phyloP scores from a whole-genome alignment of 2,329 filamentous ascomycete genomes.

The Arthrobotrys entomopaga region DNA sequence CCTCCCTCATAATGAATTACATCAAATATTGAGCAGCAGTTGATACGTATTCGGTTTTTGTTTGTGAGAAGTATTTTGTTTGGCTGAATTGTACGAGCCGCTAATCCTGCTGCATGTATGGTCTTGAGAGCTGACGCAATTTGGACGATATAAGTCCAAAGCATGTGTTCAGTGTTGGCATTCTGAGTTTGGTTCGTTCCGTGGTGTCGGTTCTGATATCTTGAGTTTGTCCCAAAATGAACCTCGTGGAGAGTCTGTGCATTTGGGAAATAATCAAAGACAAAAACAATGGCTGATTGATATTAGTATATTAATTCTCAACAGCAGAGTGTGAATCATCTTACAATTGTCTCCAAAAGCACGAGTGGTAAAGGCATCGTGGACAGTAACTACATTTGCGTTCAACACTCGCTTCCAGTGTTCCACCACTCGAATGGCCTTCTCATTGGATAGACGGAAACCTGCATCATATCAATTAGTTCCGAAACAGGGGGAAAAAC shows the following conservation, averaged over 20 bases:
- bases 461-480: slow-evolving; percentile 64
- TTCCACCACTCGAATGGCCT: slow-evolving; percentile 84
- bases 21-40: slow-evolving; percentile 87
- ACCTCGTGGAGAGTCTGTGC: slow-evolving; percentile 89
- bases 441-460: slow-evolving; percentile 87
- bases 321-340: slow-evolving; percentile 16
- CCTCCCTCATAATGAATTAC: slow-evolving; percentile 83
- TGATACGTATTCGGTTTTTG: slow-evolving; percentile 87
- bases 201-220: slow-evolving; percentile 54
- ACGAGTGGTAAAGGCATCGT: slow-evolving; percentile 92
- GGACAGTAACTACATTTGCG: slow-evolving; percentile 82
- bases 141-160: slow-evolving; percentile 94
- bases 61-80: slow-evolving; percentile 91
- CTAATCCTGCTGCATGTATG: slow-evolving; percentile 82
- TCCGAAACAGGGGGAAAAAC: neutral
- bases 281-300: slow-evolving; percentile 76
- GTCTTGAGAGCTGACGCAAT: slow-evolving; percentile 86
- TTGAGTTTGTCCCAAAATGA: slow-evolving; percentile 68
- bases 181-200: slow-evolving; percentile 61
- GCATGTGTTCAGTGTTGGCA: slow-evolving; percentile 74
- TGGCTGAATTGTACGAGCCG: slow-evolving; percentile 84
- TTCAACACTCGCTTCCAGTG: slow-evolving; percentile 88
- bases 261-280: slow-evolving; percentile 90
- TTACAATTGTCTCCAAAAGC: slow-evolving; percentile 87
- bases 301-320: slow-evolving; percentile 1